Base-by-base conservation (phyloP, 1,284 basidiomycete genomes). In the Trichosporon faecale region DNA sequence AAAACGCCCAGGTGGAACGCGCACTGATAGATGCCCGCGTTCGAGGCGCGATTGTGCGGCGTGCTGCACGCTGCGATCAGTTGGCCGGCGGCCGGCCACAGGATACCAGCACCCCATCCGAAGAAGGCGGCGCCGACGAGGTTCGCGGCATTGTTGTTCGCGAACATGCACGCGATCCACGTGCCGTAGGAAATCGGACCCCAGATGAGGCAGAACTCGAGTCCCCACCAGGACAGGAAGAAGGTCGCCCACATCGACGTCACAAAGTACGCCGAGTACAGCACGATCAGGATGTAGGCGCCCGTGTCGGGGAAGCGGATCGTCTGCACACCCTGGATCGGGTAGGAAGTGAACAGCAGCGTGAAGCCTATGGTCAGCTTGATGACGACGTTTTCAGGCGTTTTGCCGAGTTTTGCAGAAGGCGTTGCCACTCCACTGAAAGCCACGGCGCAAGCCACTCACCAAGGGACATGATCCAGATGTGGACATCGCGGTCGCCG, bases 1-100 rank as follows among this genome's bases (percentile, higher is more conserved):
- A 35, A 72, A 29, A 72, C 61, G 16, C 71, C 71, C 7, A 72
- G 29, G 37, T 72, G 71, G 68, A 72, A 72, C 3, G 71, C 71
- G 21, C 66, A 70, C 66, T 72, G 71, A 61, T 72, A 72, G 66
- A 72, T 72, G 31, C 71, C 71, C 4, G 71, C 71, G 66, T 72
- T 72, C 25, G 66, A 64, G 8, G 71, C 71, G 9, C 71, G 71
- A 40, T 72, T 72, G 61, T 68, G 64, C 11, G 71, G 71, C 9
- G 71, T 70, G 7, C 64, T 66, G n/a, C 68, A 66, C 4, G 68
- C 64, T 12, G 71, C 71, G 55, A 72, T 72, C 57, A 72, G 66
- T 31, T 72, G 71, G 0, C 71, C 71, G 0, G 71, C 71, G 0
- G 71, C 71, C 1, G 71, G 71, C 71, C 71, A 72, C 23, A 72